Evolutionary conservation across 306 rosid genomes (phyloP), one percentile per base, ranked within the genome.

Genomic region (Morella rubra): DNA sequence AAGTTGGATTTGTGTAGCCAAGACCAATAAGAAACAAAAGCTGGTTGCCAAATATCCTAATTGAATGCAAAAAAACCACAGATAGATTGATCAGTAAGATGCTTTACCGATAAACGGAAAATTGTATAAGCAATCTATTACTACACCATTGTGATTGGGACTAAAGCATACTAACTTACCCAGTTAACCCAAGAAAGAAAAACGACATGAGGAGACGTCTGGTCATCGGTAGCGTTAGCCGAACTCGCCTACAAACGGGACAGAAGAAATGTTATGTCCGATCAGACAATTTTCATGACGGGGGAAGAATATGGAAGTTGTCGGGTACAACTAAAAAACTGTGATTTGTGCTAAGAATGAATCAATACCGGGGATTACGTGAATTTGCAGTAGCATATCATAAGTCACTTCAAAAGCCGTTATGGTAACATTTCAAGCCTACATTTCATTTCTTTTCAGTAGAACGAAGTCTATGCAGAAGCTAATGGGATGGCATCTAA

Each of bases 21-120:
- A 94, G 92, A 85, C 98, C 98, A 76, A 94, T 45, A 71, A 94
- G 98, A 90, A 94, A 94, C 83, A 94, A 80, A 73, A 94, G 96
- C 85, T 94, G 98, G 86, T 94, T 94, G 85, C 97, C 97, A 70
- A 90, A 94, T 80, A 94, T 89, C 91, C 98, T 93, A 81, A 64
- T 58, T 69, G 72, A 72, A 71, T 84, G 73, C 69, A 69, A 79
- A 69, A 69, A 81, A 77, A 72, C 82, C 81, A 77, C 59, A 77
- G 44, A 54, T 67, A 52, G 41, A 77, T 47, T 74, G 32, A 80
- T 82, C 64, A 77, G 77, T 50, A 52, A 58, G 40, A 68, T 32
- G 76, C 71, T 53, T 75, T 53, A 72, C 42, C 67, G 50, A 69
- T 66, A 69, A 24, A 66, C 20, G 60, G 4, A 20, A 59, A 64